A percentile compares a stretch with the other conserved stretches of the same genome.
Conservation (phyloP, 805 yeast genomes). For the Starmerella sirachaensis region DNA sequence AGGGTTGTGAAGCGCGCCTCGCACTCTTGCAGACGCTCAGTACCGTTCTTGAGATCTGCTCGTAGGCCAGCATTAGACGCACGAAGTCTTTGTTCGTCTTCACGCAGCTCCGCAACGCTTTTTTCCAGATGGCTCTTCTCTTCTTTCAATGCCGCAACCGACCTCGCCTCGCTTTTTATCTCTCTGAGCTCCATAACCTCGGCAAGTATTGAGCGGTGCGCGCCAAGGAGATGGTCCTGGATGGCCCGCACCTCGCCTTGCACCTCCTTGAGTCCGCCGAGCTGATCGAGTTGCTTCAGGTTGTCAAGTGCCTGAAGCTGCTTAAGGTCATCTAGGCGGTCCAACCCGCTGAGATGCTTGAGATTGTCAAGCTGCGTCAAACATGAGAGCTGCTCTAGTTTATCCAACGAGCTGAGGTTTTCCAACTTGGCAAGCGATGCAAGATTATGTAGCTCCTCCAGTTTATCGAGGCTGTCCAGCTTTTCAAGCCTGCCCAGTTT, state of each 20-base stretch:
- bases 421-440: slow-evolving; percentile 19
- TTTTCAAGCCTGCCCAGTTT: slow-evolving; percentile 6
- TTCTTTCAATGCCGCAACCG: slow-evolving; percentile 1
- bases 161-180: neutral
- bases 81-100: slow-evolving; percentile 9
- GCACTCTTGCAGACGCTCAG: slow-evolving; percentile 12
- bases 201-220: slow-evolving; percentile 9
- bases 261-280: slow-evolving; percentile 5
- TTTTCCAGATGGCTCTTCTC: slow-evolving; percentile 5
- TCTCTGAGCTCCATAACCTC: slow-evolving; percentile 10
- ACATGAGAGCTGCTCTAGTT: slow-evolving; percentile 3
- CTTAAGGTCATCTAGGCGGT: slow-evolving; percentile 1
- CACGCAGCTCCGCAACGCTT: slow-evolving; percentile 12
- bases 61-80: slow-evolving; percentile 13
- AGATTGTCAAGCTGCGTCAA: slow-evolving; percentile 8
- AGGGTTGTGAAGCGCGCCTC: slow-evolving; percentile 18
- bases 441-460: slow-evolving; percentile 5
- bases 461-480: slow-evolving; percentile 10
- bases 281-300: slow-evolving; percentile 9
- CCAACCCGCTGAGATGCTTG: slow-evolving; percentile 1
- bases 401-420: slow-evolving; percentile 1
- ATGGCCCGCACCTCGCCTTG: slow-evolving; percentile 22
- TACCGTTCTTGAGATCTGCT: slow-evolving; percentile 16
- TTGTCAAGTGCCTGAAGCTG: slow-evolving; percentile 3
- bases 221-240: slow-evolving; percentile 17